Evolutionary conservation across 208 protist species (phyloP).

Genomic region (Lotmaria passim): DNA sequence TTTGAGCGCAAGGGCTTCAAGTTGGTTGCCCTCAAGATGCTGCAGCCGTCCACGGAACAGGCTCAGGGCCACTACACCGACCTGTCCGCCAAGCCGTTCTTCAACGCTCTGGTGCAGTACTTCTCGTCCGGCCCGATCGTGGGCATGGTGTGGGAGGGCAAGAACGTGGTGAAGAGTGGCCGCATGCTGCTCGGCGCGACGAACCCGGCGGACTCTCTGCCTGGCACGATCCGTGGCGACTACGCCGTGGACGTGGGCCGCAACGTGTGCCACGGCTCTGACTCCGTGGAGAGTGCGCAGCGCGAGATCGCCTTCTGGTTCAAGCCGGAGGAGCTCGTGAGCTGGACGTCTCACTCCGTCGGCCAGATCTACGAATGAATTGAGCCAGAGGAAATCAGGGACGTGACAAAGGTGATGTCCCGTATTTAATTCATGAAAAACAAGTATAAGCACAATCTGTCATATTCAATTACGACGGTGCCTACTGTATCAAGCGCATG

Average conservation of each 20-base stretch:
- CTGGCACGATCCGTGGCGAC: conserved; percentile 98
- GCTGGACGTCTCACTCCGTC: conserved; percentile 80
- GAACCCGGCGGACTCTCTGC: conserved; percentile 92
- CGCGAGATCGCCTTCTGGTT: conserved; percentile 98
- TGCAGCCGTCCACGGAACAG: conserved; percentile 80
- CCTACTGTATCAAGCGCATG: no score
- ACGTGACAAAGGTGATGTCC: not conserved
- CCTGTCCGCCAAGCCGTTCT: conserved; percentile 94
- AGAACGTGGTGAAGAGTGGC: conserved; percentile 93
- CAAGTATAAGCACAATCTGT: no score
- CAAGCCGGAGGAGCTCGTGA: conserved; percentile 85
- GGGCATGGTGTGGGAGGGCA: conserved; percentile 98
- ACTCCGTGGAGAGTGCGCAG: conserved; percentile 92
- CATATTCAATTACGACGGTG: conserved; percentile 2
- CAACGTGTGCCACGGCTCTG: conserved; percentile 98
- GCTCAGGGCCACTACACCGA: conserved; percentile 92
- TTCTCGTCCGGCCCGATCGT: conserved; percentile 97
- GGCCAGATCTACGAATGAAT: conserved; percentile 87
- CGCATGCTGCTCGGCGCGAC: conserved; percentile 96
- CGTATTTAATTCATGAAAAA: conserved; percentile 1
- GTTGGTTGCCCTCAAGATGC: conserved; percentile 95
- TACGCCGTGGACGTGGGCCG: conserved; percentile 94
- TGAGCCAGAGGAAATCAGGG: not conserved
- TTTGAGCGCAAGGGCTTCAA: conserved; percentile 97
- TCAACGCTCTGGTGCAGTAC: conserved; percentile 92